Evolutionary conservation across 768 basidiomycete genomes (phyloP).

Genomic region (Pisolithus tinctorius): DNA sequence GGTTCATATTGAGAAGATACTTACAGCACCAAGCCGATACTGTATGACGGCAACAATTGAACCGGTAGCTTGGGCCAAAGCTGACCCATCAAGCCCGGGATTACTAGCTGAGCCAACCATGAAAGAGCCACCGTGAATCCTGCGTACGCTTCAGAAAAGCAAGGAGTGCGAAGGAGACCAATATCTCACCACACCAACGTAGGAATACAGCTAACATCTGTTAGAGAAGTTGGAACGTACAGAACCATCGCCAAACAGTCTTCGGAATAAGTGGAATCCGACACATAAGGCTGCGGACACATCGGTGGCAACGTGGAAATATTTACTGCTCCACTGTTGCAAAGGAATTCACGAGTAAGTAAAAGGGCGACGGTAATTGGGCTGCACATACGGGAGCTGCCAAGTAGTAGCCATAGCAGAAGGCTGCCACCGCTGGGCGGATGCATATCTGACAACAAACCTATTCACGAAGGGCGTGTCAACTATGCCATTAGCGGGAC

Average conservation of each 20-base stretch:
- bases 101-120: conserved; percentile 61
- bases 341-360: not conserved
- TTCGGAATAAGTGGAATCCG: conserved; percentile 50
- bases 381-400: conserved; percentile 51
- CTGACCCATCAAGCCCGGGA: conserved; percentile 72
- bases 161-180: not conserved
- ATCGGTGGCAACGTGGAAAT: conserved; percentile 53
- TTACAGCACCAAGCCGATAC: conserved; percentile 74
- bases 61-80: conserved; percentile 59
- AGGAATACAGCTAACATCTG: conserved; percentile 30
- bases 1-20: conserved; percentile 17
- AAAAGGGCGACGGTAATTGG: not conserved
- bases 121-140: conserved; percentile 88
- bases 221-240: conserved; percentile 51
- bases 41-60: conserved; percentile 80
- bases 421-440: conserved; percentile 52
- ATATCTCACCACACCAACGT: conserved; percentile 54
- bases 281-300: conserved; percentile 60
- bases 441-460: conserved; percentile 63
- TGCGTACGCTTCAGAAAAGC: conserved; percentile 17
- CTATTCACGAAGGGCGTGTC: conserved; percentile 45
- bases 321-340: conserved; percentile 47
- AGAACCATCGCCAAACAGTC: conserved; percentile 79
- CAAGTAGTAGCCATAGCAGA: conserved; percentile 50
- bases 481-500: conserved; percentile 46